phyloP scores from a whole-genome alignment of 768 basidiomycete genomes.

The Favolaschia claudopus region DNA sequence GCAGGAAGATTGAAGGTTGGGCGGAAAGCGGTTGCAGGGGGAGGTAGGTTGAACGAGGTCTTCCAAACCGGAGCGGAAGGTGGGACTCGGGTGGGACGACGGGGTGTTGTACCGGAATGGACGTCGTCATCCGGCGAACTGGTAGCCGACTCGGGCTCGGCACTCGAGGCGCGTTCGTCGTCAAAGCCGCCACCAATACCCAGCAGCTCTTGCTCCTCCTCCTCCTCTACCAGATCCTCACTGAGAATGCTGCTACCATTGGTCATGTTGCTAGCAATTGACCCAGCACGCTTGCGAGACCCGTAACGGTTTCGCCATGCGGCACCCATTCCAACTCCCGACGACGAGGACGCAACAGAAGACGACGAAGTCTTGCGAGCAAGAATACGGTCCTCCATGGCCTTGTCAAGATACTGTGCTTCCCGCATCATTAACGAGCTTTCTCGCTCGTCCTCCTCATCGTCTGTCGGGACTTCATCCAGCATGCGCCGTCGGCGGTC shows the following conservation, averaged over 20 bases:
- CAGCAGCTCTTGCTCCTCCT: slow-evolving; percentile 77
- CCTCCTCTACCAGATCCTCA: slow-evolving; percentile 83
- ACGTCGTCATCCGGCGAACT: slow-evolving; percentile 56
- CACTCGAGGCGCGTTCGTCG: slow-evolving; percentile 44
- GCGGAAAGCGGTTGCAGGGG: slow-evolving; percentile 60
- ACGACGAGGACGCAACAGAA: slow-evolving; percentile 60
- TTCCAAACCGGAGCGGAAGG: slow-evolving; percentile 68
- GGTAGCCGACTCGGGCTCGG: slow-evolving; percentile 45
- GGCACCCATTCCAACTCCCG: slow-evolving; percentile 70
- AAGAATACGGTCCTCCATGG: slow-evolving; percentile 84
- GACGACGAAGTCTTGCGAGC: slow-evolving; percentile 77
- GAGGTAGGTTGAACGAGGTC: slow-evolving; percentile 61
- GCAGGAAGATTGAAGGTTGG: slow-evolving; percentile 58
- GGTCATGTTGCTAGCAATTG: slow-evolving; percentile 75
- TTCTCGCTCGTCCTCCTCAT: slow-evolving; percentile 61
- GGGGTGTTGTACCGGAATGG: slow-evolving; percentile 36
- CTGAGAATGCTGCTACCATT: slow-evolving; percentile 70
- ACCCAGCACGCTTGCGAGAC: slow-evolving; percentile 73
- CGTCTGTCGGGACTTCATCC: slow-evolving; percentile 61
- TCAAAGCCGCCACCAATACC: slow-evolving; percentile 75
- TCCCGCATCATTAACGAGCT: slow-evolving; percentile 71
- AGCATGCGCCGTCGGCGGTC: slow-evolving; percentile 68
- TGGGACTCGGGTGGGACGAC: slow-evolving; percentile 44
- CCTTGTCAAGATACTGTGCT: slow-evolving; percentile 84
- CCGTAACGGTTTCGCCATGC: slow-evolving; percentile 73